These are phyloP conservation scores for Candida dendrica DNA, from an alignment of 805 yeast genomes.

Conservation along the genomic window DNA sequence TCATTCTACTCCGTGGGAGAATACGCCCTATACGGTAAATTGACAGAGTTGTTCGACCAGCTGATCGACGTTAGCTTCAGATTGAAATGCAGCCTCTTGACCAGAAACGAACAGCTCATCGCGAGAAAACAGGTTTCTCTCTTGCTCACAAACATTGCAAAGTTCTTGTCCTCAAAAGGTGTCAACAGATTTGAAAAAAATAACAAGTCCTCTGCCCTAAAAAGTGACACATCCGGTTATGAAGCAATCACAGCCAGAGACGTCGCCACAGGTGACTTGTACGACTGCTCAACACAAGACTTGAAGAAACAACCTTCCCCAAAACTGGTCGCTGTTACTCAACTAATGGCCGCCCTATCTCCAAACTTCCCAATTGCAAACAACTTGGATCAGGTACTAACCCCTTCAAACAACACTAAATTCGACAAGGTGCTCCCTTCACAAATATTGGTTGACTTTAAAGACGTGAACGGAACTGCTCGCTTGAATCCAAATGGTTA, in stretches of 20 bases:
- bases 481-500: conserved; percentile 58
- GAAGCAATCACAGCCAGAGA: conserved; percentile 65
- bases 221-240: conserved; percentile 53
- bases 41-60: conserved; percentile 44
- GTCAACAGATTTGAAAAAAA: conserved; percentile 22
- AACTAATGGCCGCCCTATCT: conserved; percentile 62
- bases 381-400: conserved; percentile 26
- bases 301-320: conserved; percentile 34
- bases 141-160: conserved; percentile 51
- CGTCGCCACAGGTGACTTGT: conserved; percentile 48
- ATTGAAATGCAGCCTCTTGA: conserved; percentile 42
- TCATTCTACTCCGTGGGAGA: conserved; percentile 68
- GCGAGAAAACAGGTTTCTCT: conserved; percentile 46
- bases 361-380: conserved; percentile 57
- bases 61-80: conserved; percentile 53
- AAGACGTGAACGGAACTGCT: conserved; percentile 58
- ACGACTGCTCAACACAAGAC: conserved; percentile 26
- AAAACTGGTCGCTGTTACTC: conserved; percentile 56
- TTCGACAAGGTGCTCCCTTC: conserved; percentile 41
- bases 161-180: conserved; percentile 44
- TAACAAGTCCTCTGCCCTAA: conserved; percentile 18
- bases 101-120: conserved; percentile 41
- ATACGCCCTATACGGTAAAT: conserved; percentile 51
- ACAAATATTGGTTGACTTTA: conserved; percentile 72
- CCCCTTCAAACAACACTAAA: conserved; percentile 39